phyloP scores from a whole-genome alignment of 768 basidiomycete genomes.

The Mycena rosella region DNA sequence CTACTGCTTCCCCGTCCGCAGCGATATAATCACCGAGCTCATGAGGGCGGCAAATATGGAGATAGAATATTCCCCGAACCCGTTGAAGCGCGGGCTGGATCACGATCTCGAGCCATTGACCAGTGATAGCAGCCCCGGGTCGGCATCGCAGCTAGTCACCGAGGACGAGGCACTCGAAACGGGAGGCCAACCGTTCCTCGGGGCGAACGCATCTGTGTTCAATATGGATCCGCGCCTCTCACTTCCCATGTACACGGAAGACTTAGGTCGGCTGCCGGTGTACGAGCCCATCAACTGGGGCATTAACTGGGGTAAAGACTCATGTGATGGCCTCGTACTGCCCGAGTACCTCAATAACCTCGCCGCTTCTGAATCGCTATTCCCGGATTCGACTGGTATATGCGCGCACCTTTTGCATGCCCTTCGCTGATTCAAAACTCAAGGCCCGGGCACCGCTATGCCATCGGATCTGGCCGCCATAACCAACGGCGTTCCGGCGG shows the following conservation, averaged over 20 bases:
- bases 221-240: constrained; percentile 9
- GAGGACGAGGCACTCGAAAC: no score
- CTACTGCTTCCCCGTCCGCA: background rate
- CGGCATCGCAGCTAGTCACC: background rate
- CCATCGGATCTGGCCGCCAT: background rate
- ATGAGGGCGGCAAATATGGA: constrained; percentile 31
- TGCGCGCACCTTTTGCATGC: no score
- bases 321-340: background rate
- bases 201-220: background rate
- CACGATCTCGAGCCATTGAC: constrained; percentile 1
- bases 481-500: constrained; percentile 19
- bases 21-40: constrained; percentile 36
- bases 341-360: no score
- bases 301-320: constrained; percentile 21
- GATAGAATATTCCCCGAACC: constrained; percentile 4
- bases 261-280: constrained; percentile 29
- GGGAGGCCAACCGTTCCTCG: no score
- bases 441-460: background rate
- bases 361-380: background rate
- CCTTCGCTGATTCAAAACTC: background rate
- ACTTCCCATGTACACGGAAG: constrained; percentile 32
- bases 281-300: constrained; percentile 26
- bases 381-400: background rate
- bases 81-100: constrained; percentile 25
- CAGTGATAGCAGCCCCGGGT: background rate